Conservation (phyloP, 2,329 filamentous ascomycete genomes). For the Paramyrothecium roridum region DNA sequence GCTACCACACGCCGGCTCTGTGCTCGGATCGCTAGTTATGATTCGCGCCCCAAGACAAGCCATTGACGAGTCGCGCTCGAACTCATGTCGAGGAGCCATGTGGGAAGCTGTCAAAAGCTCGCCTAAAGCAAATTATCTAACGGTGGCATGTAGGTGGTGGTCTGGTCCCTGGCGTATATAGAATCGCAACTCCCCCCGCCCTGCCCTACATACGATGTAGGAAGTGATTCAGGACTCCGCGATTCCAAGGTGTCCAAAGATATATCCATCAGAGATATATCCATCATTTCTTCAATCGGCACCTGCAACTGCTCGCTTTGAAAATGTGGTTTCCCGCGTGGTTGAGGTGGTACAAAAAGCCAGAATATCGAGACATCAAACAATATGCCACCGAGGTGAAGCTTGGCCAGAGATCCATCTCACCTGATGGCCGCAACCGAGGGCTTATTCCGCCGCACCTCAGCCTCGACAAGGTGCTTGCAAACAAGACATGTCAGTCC, state of each 20-base stretch:
- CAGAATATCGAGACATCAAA: slow-evolving; percentile 44
- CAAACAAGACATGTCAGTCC: slow-evolving; percentile 40
- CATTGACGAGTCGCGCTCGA: background rate
- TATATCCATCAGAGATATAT: too few species aligned
- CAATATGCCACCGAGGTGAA: slow-evolving; percentile 36
- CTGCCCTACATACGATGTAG: too few species aligned
- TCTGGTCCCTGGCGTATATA: too few species aligned
- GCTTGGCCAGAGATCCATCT: slow-evolving; percentile 29
- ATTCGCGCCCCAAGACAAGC: background rate
- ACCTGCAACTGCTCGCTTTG: background rate
- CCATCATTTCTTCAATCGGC: background rate
- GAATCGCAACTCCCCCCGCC: too few species aligned
- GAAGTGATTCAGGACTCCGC: too few species aligned
- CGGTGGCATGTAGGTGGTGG: background rate
- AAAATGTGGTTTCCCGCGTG: slow-evolving; percentile 20
- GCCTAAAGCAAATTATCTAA: background rate
- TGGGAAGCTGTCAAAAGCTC: background rate
- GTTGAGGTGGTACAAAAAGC: slow-evolving; percentile 46
- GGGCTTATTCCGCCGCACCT: slow-evolving; percentile 17
- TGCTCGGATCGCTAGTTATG: background rate
- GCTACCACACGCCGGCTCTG: background rate
- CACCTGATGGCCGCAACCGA: slow-evolving; percentile 27
- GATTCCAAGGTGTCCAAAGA: background rate
- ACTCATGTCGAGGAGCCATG: too few species aligned
- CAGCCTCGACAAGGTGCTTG: slow-evolving; percentile 40